phyloP scores from a whole-genome alignment of 106 monocot species.

The Gastrodia elata region DNA sequence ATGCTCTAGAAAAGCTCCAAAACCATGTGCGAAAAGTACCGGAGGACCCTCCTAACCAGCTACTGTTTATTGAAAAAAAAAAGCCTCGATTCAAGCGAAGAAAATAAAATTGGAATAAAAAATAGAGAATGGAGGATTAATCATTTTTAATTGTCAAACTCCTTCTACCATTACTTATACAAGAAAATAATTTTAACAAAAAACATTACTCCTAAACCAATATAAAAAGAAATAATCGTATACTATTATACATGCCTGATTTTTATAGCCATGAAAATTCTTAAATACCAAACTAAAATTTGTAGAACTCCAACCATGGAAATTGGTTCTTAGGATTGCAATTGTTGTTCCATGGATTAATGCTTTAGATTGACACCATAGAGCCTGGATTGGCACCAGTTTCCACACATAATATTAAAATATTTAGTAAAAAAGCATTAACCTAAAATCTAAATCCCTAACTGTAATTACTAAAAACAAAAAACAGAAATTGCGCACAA shows the following conservation, averaged over 20 bases:
- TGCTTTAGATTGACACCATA: not conserved
- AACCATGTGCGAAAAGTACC: conserved; percentile 88
- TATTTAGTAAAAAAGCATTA: not conserved
- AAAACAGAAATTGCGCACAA: not conserved
- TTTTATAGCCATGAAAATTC: not conserved
- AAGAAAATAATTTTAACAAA: not conserved
- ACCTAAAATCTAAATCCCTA: not conserved
- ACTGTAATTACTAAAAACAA: not conserved
- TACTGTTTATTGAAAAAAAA: conserved; percentile 59
- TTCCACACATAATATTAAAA: not conserved
- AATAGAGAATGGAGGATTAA: not conserved
- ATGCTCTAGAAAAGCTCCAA: conserved; percentile 93
- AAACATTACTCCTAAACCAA: not conserved
- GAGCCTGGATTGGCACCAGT: not conserved
- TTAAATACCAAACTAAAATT: not conserved
- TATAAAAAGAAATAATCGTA: not conserved
- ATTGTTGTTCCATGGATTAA: not conserved
- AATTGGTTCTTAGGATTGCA: too few relatives aligned
- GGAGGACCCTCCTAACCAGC: conserved; percentile 67
- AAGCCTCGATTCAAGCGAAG: not conserved
- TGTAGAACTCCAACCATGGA: too few relatives aligned
- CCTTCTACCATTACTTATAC: not conserved
- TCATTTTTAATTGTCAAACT: not conserved
- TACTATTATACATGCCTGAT: not conserved
- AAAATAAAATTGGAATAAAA: not conserved